Conservation (phyloP, 768 basidiomycete species). For the Rickenella mellea region DNA sequence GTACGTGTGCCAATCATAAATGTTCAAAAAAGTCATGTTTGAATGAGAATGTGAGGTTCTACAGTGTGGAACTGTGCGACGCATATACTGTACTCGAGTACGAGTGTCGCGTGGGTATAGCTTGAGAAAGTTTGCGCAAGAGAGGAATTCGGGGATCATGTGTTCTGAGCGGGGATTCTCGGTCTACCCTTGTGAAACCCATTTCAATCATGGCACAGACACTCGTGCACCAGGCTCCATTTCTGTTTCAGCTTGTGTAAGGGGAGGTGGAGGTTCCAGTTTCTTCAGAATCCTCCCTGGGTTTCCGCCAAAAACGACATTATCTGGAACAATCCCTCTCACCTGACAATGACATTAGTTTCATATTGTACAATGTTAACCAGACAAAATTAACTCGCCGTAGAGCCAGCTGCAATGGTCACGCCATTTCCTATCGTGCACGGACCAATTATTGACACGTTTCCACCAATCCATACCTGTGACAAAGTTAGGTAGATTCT, state of each 20-base stretch:
- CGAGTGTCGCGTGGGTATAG: too few species aligned
- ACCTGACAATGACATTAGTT: conserved; percentile 1
- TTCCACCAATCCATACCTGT: conserved; percentile 9
- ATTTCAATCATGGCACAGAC: background rate
- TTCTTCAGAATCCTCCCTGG: conserved; percentile 9
- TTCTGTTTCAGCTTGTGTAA: background rate
- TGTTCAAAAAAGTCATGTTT: too few species aligned
- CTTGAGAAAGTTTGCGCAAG: too few species aligned
- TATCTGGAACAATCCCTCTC: conserved; percentile 9
- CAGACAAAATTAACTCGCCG: conserved; percentile 1
- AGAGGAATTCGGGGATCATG: too few species aligned
- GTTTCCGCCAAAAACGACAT: conserved; percentile 9
- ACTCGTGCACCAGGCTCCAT: background rate
- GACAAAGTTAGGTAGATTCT: background rate
- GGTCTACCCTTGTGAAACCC: too few species aligned
- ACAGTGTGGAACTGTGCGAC: too few species aligned
- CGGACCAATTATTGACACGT: conserved; percentile 7
- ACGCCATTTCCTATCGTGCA: conserved; percentile 7
- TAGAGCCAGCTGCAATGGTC: conserved; percentile 9
- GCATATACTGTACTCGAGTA: too few species aligned
- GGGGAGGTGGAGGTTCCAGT: conserved; percentile 6
- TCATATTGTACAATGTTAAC: background rate
- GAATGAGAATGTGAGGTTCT: too few species aligned
- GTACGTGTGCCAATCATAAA: too few species aligned
- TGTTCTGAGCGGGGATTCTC: too few species aligned